These are phyloP conservation scores for Pichia deserticola DNA, from an alignment of 805 yeast genomes.

Conservation along the genomic window DNA sequence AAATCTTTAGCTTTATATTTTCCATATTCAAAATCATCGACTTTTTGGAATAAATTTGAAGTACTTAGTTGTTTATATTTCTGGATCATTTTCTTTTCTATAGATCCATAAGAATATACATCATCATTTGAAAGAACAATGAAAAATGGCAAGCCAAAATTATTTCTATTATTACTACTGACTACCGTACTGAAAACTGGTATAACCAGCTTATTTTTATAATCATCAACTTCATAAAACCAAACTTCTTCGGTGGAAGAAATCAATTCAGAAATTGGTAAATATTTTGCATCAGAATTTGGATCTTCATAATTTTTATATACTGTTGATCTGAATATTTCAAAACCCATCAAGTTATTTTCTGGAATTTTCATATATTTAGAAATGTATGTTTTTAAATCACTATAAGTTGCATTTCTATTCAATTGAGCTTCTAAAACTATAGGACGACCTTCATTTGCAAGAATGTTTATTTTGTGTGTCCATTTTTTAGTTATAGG, in stretches of 20 bases:
- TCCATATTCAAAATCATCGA: constrained; percentile 12
- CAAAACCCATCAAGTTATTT: constrained; percentile 42
- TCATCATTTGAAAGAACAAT: constrained; percentile 50
- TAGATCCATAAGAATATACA: constrained; percentile 44
- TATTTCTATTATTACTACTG: constrained; percentile 34
- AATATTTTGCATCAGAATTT: constrained; percentile 48
- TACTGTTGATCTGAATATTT: constrained; percentile 60
- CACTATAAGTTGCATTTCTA: constrained; percentile 55
- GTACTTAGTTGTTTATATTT: constrained; percentile 43
- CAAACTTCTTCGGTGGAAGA: constrained; percentile 54
- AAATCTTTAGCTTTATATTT: constrained; percentile 21
- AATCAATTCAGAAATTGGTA: constrained; percentile 64
- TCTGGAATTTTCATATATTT: constrained; percentile 33
- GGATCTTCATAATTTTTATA: constrained; percentile 57
- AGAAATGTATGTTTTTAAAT: constrained; percentile 56
- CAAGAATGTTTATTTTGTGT: constrained; percentile 54
- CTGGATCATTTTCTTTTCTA: constrained; percentile 50
- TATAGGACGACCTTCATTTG: constrained; percentile 44
- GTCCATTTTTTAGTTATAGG: constrained; percentile 74
- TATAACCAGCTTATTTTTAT: constrained; percentile 45
- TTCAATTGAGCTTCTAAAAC: constrained; percentile 64
- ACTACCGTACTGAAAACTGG: constrained; percentile 50
- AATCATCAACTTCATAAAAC: constrained; percentile 42
- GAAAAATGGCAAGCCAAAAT: constrained; percentile 76
- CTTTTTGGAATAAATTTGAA: constrained; percentile 28